Conservation (phyloP, 441 rosid species). For the Iberis amara region DNA sequence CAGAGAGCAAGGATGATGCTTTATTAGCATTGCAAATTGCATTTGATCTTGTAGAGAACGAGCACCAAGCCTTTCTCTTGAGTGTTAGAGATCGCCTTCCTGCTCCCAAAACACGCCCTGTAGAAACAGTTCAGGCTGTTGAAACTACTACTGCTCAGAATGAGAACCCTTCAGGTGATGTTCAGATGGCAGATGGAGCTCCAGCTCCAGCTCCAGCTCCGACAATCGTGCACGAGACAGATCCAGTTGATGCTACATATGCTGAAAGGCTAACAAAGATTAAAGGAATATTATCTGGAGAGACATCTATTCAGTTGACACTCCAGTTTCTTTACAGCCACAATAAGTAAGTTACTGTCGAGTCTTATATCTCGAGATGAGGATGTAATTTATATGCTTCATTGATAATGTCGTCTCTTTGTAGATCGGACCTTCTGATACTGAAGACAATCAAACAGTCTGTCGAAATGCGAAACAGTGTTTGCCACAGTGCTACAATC, state of each 20-base stretch:
- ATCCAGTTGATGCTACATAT: constrained; percentile 49
- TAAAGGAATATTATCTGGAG: constrained; percentile 81
- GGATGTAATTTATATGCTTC: neutral
- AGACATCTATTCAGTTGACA: constrained; percentile 78
- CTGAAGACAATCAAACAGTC: constrained; percentile 86
- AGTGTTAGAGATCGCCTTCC: constrained; percentile 66
- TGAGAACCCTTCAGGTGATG: constrained; percentile 60
- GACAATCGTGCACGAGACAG: constrained; percentile 36
- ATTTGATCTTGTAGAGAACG: constrained; percentile 91
- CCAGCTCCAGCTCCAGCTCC: constrained; percentile 43
- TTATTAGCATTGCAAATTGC: constrained; percentile 85
- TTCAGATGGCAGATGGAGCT: constrained; percentile 68
- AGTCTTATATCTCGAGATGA: neutral
- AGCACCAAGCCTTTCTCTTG: constrained; percentile 84
- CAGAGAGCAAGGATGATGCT: constrained; percentile 75
- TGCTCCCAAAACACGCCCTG: constrained; percentile 38
- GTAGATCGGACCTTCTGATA: constrained; percentile 75
- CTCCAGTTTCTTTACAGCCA: constrained; percentile 80
- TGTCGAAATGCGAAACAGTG: constrained; percentile 86
- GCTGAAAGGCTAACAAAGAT: constrained; percentile 69
- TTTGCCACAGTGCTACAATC: constrained; percentile 89
- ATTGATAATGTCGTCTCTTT: constrained; percentile 19
- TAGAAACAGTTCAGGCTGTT: constrained; percentile 44
- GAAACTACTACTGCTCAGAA: constrained; percentile 42
- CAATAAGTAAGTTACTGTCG: constrained; percentile 55